Evolutionary conservation across 805 yeast species (phyloP), one percentile per base, ranked within the genome.

Genomic region (Metschnikowia baotianmanensis): DNA sequence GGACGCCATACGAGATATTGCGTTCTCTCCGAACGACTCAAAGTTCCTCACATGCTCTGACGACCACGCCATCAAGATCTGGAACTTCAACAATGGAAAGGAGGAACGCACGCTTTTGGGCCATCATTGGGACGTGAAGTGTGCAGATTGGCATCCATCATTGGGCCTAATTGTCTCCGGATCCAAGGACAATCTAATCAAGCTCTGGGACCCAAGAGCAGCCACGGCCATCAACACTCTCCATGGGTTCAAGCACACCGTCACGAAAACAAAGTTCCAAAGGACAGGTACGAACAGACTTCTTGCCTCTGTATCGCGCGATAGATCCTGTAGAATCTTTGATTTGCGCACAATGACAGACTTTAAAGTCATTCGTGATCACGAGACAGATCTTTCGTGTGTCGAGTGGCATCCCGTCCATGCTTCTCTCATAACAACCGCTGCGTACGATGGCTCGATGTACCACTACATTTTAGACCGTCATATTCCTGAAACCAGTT

Each of bases 121-220:
- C 2, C 99, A 93, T 64, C 96, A 95, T 60, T 93, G 99, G 99
- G 99, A 93, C 63, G 97, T 93, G 17, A 93, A 93, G 59, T 80
- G 90, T 40, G 86, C 95, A 39, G 98, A 93, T 62, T 93, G 99
- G 99, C 99, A 93, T 62, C 86, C 95, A 5, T 72, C 75, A 10
- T 67, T 87, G 63, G 96, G 97, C 0, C 71, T 93, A 20, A 74
- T 93, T 36, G 96, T 85, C 0, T 78, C 90, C 48, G 99, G 97
- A 0, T 93, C 98, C 0, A 93, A 95, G 60, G 99, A 93, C 63
- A 95, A 95, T 62, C 68, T 89, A 51, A 78, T 93, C 34, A 89
- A 90, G 63, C 69, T 93, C 19, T 93, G 99, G 99, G 99, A 93
- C 59, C 99, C 99, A 9, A 74, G 99, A 47, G 72, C 79, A 5